phyloP scores from a whole-genome alignment of 306 rosid species.

The Trichosanthes cucumerina region DNA sequence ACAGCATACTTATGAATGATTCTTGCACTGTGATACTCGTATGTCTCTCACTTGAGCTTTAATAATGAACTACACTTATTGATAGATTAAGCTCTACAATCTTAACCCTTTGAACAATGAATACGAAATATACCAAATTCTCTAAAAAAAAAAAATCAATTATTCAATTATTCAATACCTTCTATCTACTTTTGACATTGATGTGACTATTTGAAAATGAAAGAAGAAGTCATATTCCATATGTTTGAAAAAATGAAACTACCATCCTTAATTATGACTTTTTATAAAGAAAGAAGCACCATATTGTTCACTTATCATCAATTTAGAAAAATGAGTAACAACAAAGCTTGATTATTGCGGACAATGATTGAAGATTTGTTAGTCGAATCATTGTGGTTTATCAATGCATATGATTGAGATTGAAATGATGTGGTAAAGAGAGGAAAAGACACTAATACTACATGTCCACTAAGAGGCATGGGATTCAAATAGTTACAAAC shows the following conservation, averaged over 20 bases:
- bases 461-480: neutral
- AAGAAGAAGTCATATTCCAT: neutral
- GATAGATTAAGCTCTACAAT: too few relatives aligned
- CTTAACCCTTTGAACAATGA: too few relatives aligned
- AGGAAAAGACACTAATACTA: constrained; percentile 7
- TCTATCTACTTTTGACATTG: neutral
- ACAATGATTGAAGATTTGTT: constrained; percentile 28
- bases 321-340: constrained; percentile 25
- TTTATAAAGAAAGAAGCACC: neutral
- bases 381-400: constrained; percentile 29
- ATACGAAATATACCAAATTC: too few relatives aligned
- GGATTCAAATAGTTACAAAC: constrained; percentile 12
- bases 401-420: constrained; percentile 2
- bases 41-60: too few relatives aligned
- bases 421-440: constrained; percentile 23
- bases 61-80: too few relatives aligned
- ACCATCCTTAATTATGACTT: neutral
- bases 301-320: constrained; percentile 16
- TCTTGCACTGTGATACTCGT: too few relatives aligned
- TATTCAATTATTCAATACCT: too few relatives aligned
- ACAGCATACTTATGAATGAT: too few relatives aligned
- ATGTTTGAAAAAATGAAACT: neutral
- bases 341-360: constrained; percentile 25
- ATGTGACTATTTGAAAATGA: neutral
- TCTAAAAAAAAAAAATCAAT: too few relatives aligned